Evolutionary conservation across 768 basidiomycete species (phyloP).

Genomic region (Boletus rex-veris): DNA sequence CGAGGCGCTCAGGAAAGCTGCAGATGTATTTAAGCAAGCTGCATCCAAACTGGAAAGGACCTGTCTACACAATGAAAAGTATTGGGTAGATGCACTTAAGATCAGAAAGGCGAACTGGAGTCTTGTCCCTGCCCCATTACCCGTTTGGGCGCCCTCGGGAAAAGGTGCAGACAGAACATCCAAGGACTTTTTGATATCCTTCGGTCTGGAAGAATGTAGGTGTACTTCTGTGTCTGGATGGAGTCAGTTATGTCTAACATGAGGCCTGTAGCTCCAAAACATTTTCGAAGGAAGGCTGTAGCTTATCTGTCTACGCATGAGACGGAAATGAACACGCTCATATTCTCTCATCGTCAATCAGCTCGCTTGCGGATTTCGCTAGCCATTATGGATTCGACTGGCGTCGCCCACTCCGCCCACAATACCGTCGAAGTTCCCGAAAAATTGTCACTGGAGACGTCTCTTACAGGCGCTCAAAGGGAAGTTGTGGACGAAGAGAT

Average conservation of each 20-base stretch:
- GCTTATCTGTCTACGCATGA: constrained; percentile 59
- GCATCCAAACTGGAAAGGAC: constrained; percentile 66
- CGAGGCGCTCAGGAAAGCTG: constrained; percentile 70
- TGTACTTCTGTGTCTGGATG: constrained; percentile 7
- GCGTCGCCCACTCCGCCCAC: constrained; percentile 31
- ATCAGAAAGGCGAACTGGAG: constrained; percentile 78
- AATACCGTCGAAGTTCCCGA: constrained; percentile 36
- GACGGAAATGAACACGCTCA: constrained; percentile 40
- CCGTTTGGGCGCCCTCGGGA: constrained; percentile 61
- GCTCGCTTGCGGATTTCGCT: constrained; percentile 64
- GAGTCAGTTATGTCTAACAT: not conserved
- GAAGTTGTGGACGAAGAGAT: constrained; percentile 82
- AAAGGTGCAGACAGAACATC: constrained; percentile 79
- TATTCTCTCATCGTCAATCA: constrained; percentile 63
- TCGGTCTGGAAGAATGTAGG: constrained; percentile 80
- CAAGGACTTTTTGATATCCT: constrained; percentile 78
- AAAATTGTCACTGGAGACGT: constrained; percentile 43
- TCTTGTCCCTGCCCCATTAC: constrained; percentile 74
- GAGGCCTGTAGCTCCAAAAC: constrained; percentile 50
- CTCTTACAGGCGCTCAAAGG: constrained; percentile 57
- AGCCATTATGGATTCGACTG: constrained; percentile 32
- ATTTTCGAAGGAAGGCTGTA: constrained; percentile 66
- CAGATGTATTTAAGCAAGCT: constrained; percentile 64
- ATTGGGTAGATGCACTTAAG: constrained; percentile 80
- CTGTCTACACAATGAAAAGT: constrained; percentile 60